Percentiles rank a stretch among this genome's conserved stretches.
Evolutionary conservation across 345 rosid species (phyloP).

Genomic region (Salix udensis): DNA sequence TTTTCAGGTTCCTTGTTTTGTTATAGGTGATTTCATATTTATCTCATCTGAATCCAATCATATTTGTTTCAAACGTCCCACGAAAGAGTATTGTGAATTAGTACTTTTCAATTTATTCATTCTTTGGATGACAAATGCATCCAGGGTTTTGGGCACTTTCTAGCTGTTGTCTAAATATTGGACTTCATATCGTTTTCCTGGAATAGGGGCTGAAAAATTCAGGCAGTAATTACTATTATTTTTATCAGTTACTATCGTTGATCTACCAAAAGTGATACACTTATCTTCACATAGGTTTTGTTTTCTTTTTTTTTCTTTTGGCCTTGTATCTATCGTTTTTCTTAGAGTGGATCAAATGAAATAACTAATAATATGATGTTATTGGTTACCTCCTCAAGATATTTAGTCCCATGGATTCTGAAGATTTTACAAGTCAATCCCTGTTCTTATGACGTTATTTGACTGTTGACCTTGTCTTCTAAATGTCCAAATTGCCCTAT

Average conservation of each 20-base stretch:
- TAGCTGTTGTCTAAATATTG: constrained; percentile 1
- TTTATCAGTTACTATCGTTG: too few relatives aligned
- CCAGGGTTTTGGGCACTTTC: background rate
- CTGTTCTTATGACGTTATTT: too few relatives aligned
- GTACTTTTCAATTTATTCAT: constrained; percentile 29
- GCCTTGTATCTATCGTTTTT: background rate
- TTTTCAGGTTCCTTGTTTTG: constrained; percentile 12
- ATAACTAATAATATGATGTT: background rate
- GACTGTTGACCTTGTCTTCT: background rate
- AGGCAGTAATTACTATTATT: background rate
- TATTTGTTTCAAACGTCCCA: constrained; percentile 12
- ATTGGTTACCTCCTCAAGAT: background rate
- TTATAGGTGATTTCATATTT: constrained; percentile 12
- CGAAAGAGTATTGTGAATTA: constrained; percentile 13
- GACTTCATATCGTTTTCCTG: background rate
- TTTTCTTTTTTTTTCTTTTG: background rate
- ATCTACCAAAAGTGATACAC: too few relatives aligned
- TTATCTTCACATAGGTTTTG: too few relatives aligned
- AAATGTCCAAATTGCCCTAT: too few relatives aligned
- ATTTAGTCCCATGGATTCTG: too few relatives aligned
- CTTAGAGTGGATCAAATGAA: background rate
- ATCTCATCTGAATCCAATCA: constrained; percentile 7
- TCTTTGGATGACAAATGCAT: constrained; percentile 29
- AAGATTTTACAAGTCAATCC: too few relatives aligned
- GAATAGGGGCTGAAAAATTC: background rate